Conservation (phyloP, 2,329 filamentous ascomycete species). For the Ascochyta pisi region DNA sequence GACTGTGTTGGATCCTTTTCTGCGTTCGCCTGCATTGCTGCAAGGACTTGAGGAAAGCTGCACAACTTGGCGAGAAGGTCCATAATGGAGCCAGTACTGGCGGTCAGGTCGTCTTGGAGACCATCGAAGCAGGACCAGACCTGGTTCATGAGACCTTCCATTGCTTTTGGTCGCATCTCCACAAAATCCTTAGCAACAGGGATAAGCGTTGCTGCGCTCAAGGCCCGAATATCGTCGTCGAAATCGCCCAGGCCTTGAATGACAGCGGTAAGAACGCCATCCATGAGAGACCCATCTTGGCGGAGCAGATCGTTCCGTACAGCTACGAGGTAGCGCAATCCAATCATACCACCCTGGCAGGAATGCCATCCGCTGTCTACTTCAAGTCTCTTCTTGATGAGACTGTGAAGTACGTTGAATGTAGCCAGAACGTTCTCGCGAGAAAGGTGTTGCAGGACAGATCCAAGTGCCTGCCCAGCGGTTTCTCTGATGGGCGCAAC, state of each 20-base stretch:
- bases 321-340: conserved; percentile 91
- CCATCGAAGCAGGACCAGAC: conserved; percentile 98
- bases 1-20: conserved; percentile 80
- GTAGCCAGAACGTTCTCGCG: conserved; percentile 80
- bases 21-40: conserved; percentile 92
- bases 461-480: conserved; percentile 90
- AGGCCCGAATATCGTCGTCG: conserved; percentile 95
- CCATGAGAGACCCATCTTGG: conserved; percentile 82
- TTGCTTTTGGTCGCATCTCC: conserved; percentile 75
- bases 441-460: conserved; percentile 83
- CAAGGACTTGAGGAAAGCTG: conserved; percentile 88
- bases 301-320: conserved; percentile 91
- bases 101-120: conserved; percentile 94
- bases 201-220: conserved; percentile 95
- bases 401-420: conserved; percentile 82
- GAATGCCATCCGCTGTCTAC: conserved; percentile 80
- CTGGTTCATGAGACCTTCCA: conserved; percentile 86
- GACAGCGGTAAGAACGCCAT: conserved; percentile 88
- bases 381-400: conserved; percentile 82
- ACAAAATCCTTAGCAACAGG: conserved; percentile 97
- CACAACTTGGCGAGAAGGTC: conserved; percentile 95
- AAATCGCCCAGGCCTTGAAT: conserved; percentile 92
- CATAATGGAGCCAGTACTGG: conserved; percentile 98
- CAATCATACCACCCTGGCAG: conserved; percentile 98
- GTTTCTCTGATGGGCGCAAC: conserved; percentile 96